A percentile compares a stretch with the other conserved stretches of the same genome.
These are phyloP conservation scores for Penicillium antarcticum DNA, from an alignment of 495 filamentous ascomycete species.

Conservation along the genomic window DNA sequence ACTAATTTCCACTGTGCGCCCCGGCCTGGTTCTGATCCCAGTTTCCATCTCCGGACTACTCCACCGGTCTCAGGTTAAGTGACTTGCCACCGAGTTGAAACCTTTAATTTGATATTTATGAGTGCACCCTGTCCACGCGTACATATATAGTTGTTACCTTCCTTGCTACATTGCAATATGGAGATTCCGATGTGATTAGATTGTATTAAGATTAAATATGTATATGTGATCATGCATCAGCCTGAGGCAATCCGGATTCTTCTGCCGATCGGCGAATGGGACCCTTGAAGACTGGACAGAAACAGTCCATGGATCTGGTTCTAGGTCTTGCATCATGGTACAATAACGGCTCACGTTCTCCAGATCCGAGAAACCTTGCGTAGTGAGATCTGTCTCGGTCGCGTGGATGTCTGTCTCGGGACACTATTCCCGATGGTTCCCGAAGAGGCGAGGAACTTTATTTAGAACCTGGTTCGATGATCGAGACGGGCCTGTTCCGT, in stretches of 20 bases:
- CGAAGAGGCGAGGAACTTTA: not conserved
- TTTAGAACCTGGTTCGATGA: not conserved
- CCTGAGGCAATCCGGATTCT: no score
- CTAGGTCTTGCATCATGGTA: not conserved
- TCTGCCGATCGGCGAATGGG: no score
- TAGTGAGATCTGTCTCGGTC: not conserved
- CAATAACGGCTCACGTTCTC: not conserved
- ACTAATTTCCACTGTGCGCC: conserved; percentile 20
- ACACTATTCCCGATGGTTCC: not conserved
- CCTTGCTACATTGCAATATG: no score
- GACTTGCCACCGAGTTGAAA: conserved; percentile 14
- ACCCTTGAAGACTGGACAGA: no score
- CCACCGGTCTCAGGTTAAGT: conserved; percentile 22
- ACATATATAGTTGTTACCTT: not conserved
- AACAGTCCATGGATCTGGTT: not conserved
- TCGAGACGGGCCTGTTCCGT: not conserved
- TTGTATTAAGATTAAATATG: conserved; percentile 2
- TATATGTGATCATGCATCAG: not conserved
- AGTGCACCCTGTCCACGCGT: not conserved
- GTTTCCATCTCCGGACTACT: conserved; percentile 12
- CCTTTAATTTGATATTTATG: not conserved
- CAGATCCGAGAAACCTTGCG: conserved; percentile 5
- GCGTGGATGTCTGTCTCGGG: conserved; percentile 1
- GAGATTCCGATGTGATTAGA: no score
- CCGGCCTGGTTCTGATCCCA: conserved; percentile 23